Evolutionary conservation across 306 rosid species (phyloP).

Genomic region (Canavalia ensiformis): DNA sequence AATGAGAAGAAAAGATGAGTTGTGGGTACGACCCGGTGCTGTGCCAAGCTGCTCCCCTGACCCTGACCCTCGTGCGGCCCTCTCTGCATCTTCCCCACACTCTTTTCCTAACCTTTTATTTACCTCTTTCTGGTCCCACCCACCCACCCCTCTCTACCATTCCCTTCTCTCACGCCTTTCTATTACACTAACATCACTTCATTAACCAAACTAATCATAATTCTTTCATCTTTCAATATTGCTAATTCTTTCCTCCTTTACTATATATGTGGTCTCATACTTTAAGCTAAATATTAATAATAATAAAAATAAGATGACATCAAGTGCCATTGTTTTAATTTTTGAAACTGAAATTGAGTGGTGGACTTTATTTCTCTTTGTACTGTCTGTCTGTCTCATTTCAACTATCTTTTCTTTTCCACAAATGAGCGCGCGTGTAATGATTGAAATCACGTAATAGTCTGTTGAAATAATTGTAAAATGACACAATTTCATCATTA

Average conservation of each 20-base stretch:
- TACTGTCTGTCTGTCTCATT: neutral
- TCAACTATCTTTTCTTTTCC: neutral
- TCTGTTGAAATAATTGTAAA: no score
- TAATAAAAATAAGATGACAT: neutral
- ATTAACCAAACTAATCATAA: no score
- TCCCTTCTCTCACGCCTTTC: neutral
- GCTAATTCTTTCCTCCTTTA: no score
- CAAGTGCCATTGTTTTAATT: neutral
- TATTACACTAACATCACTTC: no score
- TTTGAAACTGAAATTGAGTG: neutral
- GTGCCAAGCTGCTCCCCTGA: constrained; percentile 37
- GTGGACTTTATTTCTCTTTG: neutral
- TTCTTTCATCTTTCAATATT: no score
- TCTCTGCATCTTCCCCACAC: neutral
- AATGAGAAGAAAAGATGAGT: constrained; percentile 48
- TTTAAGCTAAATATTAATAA: no score
- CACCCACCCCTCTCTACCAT: no score
- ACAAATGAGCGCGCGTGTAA: neutral
- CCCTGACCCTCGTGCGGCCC: constrained; percentile 61
- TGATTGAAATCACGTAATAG: no score
- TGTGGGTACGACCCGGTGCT: constrained; percentile 47
- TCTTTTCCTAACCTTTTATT: no score
- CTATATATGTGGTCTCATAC: no score
- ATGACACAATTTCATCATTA: no score
- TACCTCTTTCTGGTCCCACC: neutral